Evolutionary conservation across 2,329 filamentous ascomycete species (phyloP), one percentile per base, ranked within the genome.

Genomic region (Tolypocladium sp.): DNA sequence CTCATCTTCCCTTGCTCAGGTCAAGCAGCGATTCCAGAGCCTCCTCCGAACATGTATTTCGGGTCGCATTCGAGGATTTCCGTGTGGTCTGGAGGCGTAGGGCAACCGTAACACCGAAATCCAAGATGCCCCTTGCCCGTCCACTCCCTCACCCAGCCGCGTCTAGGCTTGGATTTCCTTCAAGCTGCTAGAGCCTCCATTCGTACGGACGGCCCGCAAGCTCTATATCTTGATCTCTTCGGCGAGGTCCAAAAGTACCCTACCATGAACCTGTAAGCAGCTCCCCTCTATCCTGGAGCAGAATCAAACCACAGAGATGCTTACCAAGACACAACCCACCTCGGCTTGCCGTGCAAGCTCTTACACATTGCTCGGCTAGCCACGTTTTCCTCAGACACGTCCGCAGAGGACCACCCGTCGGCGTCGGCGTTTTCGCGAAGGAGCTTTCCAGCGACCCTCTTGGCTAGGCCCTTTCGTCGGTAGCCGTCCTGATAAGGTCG

Each of bases 391-490:
- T 78, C 73, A 3, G 82, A 79, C 0, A 91, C 87, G 69, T 90
- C 86, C 2, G 86, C 86, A 60, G 83, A 79, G 33, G 78, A 80
- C 75, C 80, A 83, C 8, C 76, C 79, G 42, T 82, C 82, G 0
- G 75, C 70, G 3, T 63, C 63, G 40, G 80, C 73, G 54, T 79
- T 74, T 44, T 85, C 78, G 4, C 73, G 73, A 53, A 90, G 78
- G 3, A 90, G 68, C 67, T 81, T 87, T 30, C 77, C 73, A 0
- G 82, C 81, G 4, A 90, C 73, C 0, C 77, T 75, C 68, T 86
- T 88, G 2, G 86, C 87, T 37, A 90, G 71, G 0, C 88, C 87
- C 49, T 73, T 77, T 0, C 85, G 81, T 37, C 88, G 80, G 63
- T 83, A 87, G 1, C 75, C 66, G 49, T 80, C 76, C 76, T 80